Conservation (phyloP, 2,329 filamentous ascomycete genomes). For the Aspergillus unguis region DNA sequence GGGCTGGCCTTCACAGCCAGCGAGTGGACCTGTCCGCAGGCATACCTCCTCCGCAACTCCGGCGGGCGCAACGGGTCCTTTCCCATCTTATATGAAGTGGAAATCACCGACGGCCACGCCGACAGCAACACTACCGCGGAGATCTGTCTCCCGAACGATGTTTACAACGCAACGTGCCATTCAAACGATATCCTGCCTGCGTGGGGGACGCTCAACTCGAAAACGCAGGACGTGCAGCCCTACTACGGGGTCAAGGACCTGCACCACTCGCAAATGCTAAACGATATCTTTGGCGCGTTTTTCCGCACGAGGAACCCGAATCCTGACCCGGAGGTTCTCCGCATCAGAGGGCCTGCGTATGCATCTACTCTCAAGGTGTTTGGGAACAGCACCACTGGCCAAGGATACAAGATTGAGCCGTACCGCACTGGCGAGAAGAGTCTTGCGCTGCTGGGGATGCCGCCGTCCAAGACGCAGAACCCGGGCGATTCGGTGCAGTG, state of each 20-base stretch:
- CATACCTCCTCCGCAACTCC: constrained; percentile 14
- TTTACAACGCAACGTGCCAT: constrained; percentile 29
- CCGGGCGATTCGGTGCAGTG: constrained; percentile 17
- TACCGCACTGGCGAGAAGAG: constrained; percentile 10
- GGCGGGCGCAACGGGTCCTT: constrained; percentile 9
- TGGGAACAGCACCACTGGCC: neutral
- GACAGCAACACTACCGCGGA: constrained; percentile 18
- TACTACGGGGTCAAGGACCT: constrained; percentile 22
- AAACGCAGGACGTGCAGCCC: constrained; percentile 21
- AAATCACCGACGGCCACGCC: constrained; percentile 24
- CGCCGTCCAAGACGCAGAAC: constrained; percentile 13
- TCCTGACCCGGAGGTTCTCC: constrained; percentile 18
- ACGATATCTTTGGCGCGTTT: constrained; percentile 25
- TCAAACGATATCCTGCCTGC: constrained; percentile 24
- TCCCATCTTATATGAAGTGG: constrained; percentile 20
- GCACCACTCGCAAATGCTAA: constrained; percentile 23
- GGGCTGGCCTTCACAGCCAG: constrained; percentile 15
- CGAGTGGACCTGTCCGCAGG: constrained; percentile 21
- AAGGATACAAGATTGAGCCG: constrained; percentile 13
- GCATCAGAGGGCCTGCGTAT: constrained; percentile 22
- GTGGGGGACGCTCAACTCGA: constrained; percentile 28
- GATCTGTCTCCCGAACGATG: constrained; percentile 24
- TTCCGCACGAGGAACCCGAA: constrained; percentile 23
- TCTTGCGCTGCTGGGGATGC: constrained; percentile 18
- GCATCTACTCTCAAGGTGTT: constrained; percentile 16